A percentile compares a stretch with the other conserved stretches of the same genome.
phyloP scores from a whole-genome alignment of 495 filamentous ascomycete genomes.

The Penicillium ucsense region DNA sequence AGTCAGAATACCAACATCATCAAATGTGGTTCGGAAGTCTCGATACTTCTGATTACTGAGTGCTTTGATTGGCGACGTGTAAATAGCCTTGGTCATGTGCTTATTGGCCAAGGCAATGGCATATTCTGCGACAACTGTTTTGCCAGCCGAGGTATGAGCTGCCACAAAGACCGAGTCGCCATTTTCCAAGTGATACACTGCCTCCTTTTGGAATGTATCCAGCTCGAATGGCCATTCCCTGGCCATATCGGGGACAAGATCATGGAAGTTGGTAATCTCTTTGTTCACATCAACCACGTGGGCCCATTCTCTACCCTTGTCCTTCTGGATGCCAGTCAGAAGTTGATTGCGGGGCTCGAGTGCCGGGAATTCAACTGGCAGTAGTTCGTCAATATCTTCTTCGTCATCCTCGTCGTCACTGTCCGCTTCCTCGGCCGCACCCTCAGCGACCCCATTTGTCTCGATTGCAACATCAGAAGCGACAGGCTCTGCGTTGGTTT shows the following conservation, averaged over 20 bases:
- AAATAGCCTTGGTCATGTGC: slow-evolving; percentile 99
- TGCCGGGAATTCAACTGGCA: slow-evolving; percentile 89
- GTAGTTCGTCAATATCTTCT: slow-evolving; percentile 82
- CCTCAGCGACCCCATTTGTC: slow-evolving; percentile 33
- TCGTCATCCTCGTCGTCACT: slow-evolving; percentile 45
- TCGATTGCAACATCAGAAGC: slow-evolving; percentile 20
- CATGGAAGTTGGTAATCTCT: slow-evolving; percentile 81
- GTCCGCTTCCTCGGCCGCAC: slow-evolving; percentile 43
- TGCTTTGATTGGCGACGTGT: slow-evolving; percentile 97
- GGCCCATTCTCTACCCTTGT: slow-evolving; percentile 82
- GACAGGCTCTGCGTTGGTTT: slow-evolving; percentile 29
- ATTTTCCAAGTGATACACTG: slow-evolving; percentile 91
- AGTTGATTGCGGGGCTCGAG: slow-evolving; percentile 74
- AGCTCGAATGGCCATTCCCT: slow-evolving; percentile 94
- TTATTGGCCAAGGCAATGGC: slow-evolving; percentile 90
- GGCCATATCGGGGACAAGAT: slow-evolving; percentile 93
- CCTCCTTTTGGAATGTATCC: slow-evolving; percentile 97
- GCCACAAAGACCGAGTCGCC: slow-evolving; percentile 98
- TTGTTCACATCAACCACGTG: slow-evolving; percentile 94
- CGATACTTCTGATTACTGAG: slow-evolving; percentile 98
- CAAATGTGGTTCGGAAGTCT: slow-evolving; percentile 80
- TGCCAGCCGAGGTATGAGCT: slow-evolving; percentile 96
- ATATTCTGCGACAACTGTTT: slow-evolving; percentile 97
- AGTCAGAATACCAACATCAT: slow-evolving; percentile 93
- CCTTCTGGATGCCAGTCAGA: slow-evolving; percentile 58